Evolutionary conservation across 108 stramenopile genomes (phyloP).

Genomic region (Nitzschia palea): DNA sequence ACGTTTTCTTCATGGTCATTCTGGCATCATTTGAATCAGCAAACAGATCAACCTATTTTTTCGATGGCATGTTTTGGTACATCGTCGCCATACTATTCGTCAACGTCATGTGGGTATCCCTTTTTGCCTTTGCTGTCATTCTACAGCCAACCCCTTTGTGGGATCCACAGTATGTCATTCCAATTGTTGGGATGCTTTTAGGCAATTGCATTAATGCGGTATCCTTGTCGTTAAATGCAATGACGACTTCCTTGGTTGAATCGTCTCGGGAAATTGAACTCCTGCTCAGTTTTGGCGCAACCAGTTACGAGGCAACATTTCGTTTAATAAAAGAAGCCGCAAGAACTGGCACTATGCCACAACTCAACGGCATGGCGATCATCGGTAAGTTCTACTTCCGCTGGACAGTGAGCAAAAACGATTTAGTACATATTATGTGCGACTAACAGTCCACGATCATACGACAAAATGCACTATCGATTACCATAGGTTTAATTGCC

Average conservation of each 20-base stretch:
- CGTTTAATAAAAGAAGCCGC: conserved; percentile 43
- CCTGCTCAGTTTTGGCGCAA: conserved; percentile 47
- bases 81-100: conserved; percentile 42
- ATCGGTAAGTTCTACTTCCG: conserved; percentile 75
- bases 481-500: conserved; percentile 38
- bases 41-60: conserved; percentile 68
- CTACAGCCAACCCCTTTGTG: conserved; percentile 59
- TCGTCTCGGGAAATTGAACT: conserved; percentile 60
- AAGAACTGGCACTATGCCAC: conserved; percentile 56
- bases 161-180: conserved; percentile 83
- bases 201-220: conserved; percentile 85
- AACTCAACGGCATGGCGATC: conserved; percentile 76
- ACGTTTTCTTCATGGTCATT: conserved; percentile 68
- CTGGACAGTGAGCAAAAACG: too few relatives aligned
- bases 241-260: conserved; percentile 54
- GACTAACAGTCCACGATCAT: too few relatives aligned
- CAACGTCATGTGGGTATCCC: conserved; percentile 48
- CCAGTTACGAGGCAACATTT: conserved; percentile 33
- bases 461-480: too few relatives aligned
- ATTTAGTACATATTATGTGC: too few relatives aligned
- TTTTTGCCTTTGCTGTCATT: conserved; percentile 72
- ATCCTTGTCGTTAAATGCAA: conserved; percentile 55
- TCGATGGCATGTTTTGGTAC: conserved; percentile 53
- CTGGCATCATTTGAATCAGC: conserved; percentile 70
- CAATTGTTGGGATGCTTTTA: conserved; percentile 87